These are phyloP conservation scores for Ganoderma sinense DNA, from an alignment of 1,284 basidiomycete genomes.

Conservation along the genomic window DNA sequence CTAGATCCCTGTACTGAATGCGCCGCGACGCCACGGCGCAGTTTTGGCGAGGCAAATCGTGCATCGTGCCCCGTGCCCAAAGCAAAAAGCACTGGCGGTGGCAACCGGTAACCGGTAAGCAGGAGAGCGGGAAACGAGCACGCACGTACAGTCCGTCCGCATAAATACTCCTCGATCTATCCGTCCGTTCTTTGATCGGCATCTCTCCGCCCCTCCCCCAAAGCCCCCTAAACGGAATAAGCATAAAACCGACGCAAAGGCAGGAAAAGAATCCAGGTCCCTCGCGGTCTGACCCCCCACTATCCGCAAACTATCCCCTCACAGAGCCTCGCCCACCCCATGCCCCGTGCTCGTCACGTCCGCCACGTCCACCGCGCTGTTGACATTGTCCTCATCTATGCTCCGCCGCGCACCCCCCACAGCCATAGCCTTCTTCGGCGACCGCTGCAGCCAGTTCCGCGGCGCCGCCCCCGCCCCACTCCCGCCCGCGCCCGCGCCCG, in stretches of 20 bases:
- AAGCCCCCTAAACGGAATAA: neutral
- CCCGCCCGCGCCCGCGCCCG: neutral
- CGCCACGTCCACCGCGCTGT: constrained; percentile 22
- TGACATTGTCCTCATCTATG: constrained; percentile 15
- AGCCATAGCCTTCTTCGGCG: constrained; percentile 28
- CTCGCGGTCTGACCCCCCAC: neutral
- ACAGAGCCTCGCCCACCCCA: constrained; percentile 27
- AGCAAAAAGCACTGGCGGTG: too few relatives aligned
- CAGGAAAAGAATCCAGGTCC: neutral
- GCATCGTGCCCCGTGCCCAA: neutral
- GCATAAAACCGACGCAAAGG: neutral
- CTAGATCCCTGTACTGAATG: neutral
- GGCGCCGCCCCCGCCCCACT: constrained; percentile 9
- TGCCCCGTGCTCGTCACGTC: constrained; percentile 28
- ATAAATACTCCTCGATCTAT: constrained; percentile 14
- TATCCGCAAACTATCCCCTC: constrained; percentile 3
- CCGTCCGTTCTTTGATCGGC: neutral
- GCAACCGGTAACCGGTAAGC: too few relatives aligned
- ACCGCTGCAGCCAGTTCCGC: constrained; percentile 32
- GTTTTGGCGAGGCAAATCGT: neutral
- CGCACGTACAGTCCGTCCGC: constrained; percentile 4
- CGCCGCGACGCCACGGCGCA: neutral
- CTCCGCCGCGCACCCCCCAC: constrained; percentile 10
- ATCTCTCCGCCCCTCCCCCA: neutral
- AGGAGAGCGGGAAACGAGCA: neutral